Evolutionary conservation across 495 filamentous ascomycete species (phyloP).

Genomic region (Monascus purpureus): DNA sequence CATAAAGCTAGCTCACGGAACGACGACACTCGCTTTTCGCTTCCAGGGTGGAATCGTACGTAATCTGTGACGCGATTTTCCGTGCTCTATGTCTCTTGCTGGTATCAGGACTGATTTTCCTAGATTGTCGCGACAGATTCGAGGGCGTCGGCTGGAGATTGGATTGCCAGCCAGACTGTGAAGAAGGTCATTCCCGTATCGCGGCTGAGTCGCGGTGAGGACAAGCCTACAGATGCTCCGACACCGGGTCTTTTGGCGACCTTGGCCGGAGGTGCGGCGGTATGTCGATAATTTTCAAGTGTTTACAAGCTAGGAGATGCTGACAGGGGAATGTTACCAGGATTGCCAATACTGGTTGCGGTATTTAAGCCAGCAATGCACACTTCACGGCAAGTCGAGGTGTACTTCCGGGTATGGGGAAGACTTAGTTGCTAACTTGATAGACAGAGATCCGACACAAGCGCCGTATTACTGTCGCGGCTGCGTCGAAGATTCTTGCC

Average conservation of each 20-base stretch:
- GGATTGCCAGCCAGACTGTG: conserved; percentile 98
- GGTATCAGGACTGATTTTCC: conserved; percentile 4
- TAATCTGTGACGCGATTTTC: no score
- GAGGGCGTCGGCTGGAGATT: conserved; percentile 87
- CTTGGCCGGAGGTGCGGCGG: conserved; percentile 95
- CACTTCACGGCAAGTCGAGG: conserved; percentile 55
- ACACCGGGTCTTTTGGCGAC: conserved; percentile 73
- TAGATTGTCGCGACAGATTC: conserved; percentile 93
- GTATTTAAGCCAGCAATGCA: conserved; percentile 97
- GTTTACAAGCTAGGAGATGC: not conserved
- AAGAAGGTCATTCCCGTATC: conserved; percentile 84
- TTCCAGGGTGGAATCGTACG: conserved; percentile 85
- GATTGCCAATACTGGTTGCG: conserved; percentile 99
- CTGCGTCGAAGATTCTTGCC: conserved; percentile 94
- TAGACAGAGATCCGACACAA: conserved; percentile 78
- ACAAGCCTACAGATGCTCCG: conserved; percentile 58
- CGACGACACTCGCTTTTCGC: conserved; percentile 93
- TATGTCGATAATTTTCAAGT: conserved; percentile 25
- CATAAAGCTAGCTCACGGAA: conserved; percentile 98
- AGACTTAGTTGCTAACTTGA: conserved; percentile 2
- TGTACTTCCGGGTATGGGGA: not conserved
- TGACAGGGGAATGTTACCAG: conserved; percentile 19
- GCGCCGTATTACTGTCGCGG: conserved; percentile 92
- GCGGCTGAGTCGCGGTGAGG: conserved; percentile 32
- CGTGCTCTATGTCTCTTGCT: no score